Percentiles rank a stretch among this genome's conserved stretches.
Evolutionary conservation across 352 stramenopile species (phyloP).

Genomic region (Phytophthora lateralis): DNA sequence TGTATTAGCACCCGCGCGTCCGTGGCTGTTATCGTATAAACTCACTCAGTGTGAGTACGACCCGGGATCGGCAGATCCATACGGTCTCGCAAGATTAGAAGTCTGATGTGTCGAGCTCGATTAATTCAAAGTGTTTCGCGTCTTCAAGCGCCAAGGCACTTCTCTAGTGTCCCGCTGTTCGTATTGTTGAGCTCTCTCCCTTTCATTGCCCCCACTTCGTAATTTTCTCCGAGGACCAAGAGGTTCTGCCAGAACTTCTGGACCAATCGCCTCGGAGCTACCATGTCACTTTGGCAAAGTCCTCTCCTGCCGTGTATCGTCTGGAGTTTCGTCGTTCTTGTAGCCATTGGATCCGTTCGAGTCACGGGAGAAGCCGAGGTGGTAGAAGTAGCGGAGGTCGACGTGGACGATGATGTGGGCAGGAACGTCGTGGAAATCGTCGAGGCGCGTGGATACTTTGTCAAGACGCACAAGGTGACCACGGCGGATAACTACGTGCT

Average conservation of each 20-base stretch:
- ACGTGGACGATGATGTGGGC: slow-evolving; percentile 34
- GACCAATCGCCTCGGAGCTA: not conserved
- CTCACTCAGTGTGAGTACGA: too few relatives aligned
- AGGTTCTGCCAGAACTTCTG: not conserved
- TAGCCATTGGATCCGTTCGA: not conserved
- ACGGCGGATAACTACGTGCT: slow-evolving; percentile 59
- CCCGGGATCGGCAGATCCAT: slow-evolving; percentile 6
- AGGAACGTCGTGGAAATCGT: slow-evolving; percentile 37
- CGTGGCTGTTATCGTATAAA: too few relatives aligned
- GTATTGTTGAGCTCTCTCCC: not conserved
- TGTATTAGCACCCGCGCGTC: too few relatives aligned
- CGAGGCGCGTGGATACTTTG: slow-evolving; percentile 41
- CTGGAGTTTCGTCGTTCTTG: slow-evolving; percentile 9
- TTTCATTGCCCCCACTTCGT: slow-evolving; percentile 4
- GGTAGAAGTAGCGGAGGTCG: slow-evolving; percentile 16
- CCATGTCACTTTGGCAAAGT: slow-evolving; percentile 3
- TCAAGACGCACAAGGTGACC: slow-evolving; percentile 51
- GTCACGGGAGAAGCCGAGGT: slow-evolving; percentile 14
- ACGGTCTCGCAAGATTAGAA: slow-evolving; percentile 18
- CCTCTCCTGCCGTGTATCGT: not conserved
- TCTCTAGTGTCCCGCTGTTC: slow-evolving; percentile 15
- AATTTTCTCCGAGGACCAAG: not conserved
- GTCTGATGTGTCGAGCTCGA: slow-evolving; percentile 16
- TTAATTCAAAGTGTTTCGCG: slow-evolving; percentile 11
- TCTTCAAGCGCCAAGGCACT: slow-evolving; percentile 12